A percentile compares a stretch with the other conserved stretches of the same genome.
Evolutionary conservation across 2,329 filamentous ascomycete species (phyloP).

Genomic region (Xylaria sp.): DNA sequence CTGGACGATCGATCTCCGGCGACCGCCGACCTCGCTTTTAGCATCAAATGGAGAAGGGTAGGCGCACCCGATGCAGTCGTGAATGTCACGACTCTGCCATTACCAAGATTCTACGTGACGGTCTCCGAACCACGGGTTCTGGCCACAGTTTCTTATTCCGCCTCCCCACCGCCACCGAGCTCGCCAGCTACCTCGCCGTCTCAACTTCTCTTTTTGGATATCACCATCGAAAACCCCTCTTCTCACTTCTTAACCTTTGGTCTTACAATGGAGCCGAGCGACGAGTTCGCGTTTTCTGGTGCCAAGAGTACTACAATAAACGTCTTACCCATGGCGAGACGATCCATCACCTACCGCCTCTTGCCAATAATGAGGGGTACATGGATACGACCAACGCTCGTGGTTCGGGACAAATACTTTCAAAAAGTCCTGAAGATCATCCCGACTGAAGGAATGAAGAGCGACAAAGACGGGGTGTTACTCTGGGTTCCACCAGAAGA

Average conservation of each 20-base stretch:
- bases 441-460: slow-evolving; percentile 77
- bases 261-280: slow-evolving; percentile 88
- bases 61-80: slow-evolving; percentile 43
- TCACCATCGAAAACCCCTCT: slow-evolving; percentile 91
- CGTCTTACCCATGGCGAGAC: slow-evolving; percentile 82
- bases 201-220: slow-evolving; percentile 59
- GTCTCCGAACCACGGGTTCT: slow-evolving; percentile 89
- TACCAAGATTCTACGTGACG: slow-evolving; percentile 83
- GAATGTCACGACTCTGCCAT: slow-evolving; percentile 76
- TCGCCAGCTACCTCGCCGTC: slow-evolving; percentile 49
- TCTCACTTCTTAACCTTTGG: slow-evolving; percentile 95
- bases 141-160: slow-evolving; percentile 62
- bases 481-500: slow-evolving; percentile 68
- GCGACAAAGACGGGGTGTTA: slow-evolving; percentile 71
- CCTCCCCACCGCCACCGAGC: slow-evolving; percentile 42
- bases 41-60: slow-evolving; percentile 79
- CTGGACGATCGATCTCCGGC: slow-evolving; percentile 85
- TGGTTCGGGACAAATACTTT: slow-evolving; percentile 90
- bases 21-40: slow-evolving; percentile 77
- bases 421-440: slow-evolving; percentile 88
- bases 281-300: slow-evolving; percentile 93
- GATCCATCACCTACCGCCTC: slow-evolving; percentile 78
- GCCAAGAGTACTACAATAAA: slow-evolving; percentile 83
- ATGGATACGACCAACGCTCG: slow-evolving; percentile 78
- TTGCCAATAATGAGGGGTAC: slow-evolving; percentile 72